A percentile compares a stretch with the other conserved stretches of the same genome.
Evolutionary conservation across 208 protist genomes (phyloP).

Genomic region (Tritrichomonas foetus): DNA sequence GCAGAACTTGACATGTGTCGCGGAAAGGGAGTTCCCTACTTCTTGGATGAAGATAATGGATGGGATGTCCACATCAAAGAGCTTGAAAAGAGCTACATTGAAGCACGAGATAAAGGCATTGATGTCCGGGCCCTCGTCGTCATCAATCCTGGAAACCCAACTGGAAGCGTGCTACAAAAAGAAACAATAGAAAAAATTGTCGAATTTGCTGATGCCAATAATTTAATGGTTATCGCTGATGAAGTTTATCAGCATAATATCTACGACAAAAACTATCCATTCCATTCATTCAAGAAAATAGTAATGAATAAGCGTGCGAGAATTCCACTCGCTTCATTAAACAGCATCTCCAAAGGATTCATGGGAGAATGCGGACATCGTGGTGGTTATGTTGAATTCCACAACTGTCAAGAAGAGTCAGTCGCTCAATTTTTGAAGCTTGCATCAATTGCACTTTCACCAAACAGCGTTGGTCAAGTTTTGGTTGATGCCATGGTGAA

Average conservation of each 20-base stretch:
- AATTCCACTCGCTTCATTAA: conserved; percentile 87
- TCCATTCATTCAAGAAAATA: conserved; percentile 72
- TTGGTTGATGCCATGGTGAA: conserved; percentile 86
- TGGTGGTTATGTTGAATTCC: conserved; percentile 90
- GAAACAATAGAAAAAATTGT: conserved; percentile 57
- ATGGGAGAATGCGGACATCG: conserved; percentile 80
- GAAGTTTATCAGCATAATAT: conserved; percentile 99
- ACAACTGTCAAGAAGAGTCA: conserved; percentile 64
- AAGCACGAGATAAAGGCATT: conserved; percentile 65
- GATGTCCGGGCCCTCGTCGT: conserved; percentile 78
- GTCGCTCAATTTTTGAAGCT: conserved; percentile 82
- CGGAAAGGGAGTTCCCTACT: conserved; percentile 77
- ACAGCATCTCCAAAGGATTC: conserved; percentile 93
- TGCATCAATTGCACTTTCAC: conserved; percentile 73
- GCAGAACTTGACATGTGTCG: conserved; percentile 83
- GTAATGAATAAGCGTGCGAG: background rate
- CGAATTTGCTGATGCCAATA: conserved; percentile 63
- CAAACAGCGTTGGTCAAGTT: conserved; percentile 84
- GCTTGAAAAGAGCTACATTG: conserved; percentile 63
- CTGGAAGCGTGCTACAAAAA: conserved; percentile 45
- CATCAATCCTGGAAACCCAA: conserved; percentile 84
- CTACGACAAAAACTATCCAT: conserved; percentile 63
- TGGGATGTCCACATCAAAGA: conserved; percentile 75
- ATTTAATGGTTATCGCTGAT: conserved; percentile 88
- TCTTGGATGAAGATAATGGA: conserved; percentile 76